Conservation (phyloP, 495 filamentous ascomycete species). For the Amniculicola lignicola region DNA sequence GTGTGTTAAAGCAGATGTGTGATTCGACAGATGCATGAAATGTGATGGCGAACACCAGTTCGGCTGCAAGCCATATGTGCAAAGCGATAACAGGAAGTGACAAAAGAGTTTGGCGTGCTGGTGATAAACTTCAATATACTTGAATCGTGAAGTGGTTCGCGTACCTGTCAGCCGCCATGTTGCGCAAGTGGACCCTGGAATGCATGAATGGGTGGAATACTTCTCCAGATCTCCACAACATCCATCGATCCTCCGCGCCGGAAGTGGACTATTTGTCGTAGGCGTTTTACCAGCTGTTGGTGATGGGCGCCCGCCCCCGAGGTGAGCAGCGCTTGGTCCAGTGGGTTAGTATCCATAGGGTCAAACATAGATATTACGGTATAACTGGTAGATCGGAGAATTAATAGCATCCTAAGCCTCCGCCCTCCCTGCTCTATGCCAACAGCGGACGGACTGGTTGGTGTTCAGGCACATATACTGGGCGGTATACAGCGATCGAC, state of each 20-base stretch:
- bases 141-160: slow-evolving; percentile 2
- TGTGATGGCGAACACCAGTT: slow-evolving; percentile 19
- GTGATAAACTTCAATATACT: slow-evolving; percentile 2
- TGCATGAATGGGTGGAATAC: slow-evolving; percentile 20
- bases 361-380: no score
- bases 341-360: no score
- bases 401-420: no score
- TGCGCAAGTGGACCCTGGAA: slow-evolving; percentile 6
- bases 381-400: no score
- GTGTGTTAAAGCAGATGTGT: slow-evolving; percentile 6
- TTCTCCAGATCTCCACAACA: neutral
- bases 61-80: neutral
- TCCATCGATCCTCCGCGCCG: neutral
- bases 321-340: neutral
- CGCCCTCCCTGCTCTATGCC: no score
- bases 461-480: no score
- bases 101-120: neutral
- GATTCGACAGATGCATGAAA: slow-evolving; percentile 3
- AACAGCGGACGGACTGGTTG: no score
- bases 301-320: neutral
- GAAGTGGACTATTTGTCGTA: neutral
- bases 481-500: no score
- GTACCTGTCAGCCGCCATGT: slow-evolving; percentile 5
- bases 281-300: neutral
- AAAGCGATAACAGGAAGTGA: neutral